A percentile compares a stretch with the other conserved stretches of the same genome.
Conservation (phyloP, 345 rosid species). For the Cardamine resedifolia region DNA sequence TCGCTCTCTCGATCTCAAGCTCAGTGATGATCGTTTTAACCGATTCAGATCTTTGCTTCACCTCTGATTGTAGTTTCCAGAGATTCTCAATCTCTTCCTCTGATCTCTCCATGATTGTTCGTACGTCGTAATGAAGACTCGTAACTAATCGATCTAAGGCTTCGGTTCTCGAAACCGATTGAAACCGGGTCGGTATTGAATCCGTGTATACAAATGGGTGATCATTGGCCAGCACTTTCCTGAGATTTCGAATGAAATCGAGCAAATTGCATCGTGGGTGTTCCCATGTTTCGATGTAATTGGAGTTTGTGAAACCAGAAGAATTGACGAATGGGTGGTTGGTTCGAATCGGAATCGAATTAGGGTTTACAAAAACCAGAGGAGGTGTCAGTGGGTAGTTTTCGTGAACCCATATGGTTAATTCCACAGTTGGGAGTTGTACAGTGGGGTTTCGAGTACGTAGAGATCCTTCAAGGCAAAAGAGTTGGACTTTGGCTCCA, state of each 20-base stretch:
- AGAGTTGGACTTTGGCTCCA: conserved; percentile 58
- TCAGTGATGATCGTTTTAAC: conserved; percentile 26
- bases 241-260: conserved; percentile 48
- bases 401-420: conserved; percentile 72
- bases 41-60: conserved; percentile 32
- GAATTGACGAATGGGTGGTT: conserved; percentile 63
- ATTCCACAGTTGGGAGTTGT: conserved; percentile 39
- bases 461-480: conserved; percentile 48
- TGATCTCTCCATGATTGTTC: conserved; percentile 24
- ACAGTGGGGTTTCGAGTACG: conserved; percentile 27
- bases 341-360: conserved; percentile 34
- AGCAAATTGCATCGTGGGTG: conserved; percentile 51
- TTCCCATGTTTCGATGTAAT: conserved; percentile 58
- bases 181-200: conserved; percentile 37
- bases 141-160: conserved; percentile 66
- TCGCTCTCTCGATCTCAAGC: conserved; percentile 45
- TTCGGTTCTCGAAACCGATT: conserved; percentile 48
- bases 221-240: conserved; percentile 48
- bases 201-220: conserved; percentile 47
- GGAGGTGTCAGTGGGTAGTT: conserved; percentile 63
- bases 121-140: conserved; percentile 53
- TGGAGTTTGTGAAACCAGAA: conserved; percentile 46
- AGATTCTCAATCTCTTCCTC: conserved; percentile 49
- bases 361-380: conserved; percentile 44
- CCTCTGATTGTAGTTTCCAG: conserved; percentile 37